A percentile compares a stretch with the other conserved stretches of the same genome.
Conservation (phyloP, 2,329 filamentous ascomycete genomes). For the Nigrograna mackinnonii region DNA sequence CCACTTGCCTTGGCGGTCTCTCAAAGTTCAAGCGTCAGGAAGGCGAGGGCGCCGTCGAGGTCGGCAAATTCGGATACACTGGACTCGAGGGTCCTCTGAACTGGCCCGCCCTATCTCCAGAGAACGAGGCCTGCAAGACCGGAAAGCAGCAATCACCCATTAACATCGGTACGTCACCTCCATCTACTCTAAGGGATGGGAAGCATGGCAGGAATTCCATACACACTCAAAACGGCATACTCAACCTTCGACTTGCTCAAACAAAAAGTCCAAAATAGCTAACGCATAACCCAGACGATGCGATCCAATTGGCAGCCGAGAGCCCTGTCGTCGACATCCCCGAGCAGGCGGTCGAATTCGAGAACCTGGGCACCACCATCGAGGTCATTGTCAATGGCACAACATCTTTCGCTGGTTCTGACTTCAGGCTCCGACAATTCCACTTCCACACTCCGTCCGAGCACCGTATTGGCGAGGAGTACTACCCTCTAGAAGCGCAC, state of each 20-base stretch:
- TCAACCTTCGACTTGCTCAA: no score
- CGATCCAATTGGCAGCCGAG: slow-evolving; percentile 31
- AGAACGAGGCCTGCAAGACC: slow-evolving; percentile 52
- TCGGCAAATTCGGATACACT: slow-evolving; percentile 47
- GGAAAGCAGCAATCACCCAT: slow-evolving; percentile 62
- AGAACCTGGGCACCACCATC: slow-evolving; percentile 63
- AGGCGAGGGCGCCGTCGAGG: slow-evolving; percentile 31
- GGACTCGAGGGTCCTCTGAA: slow-evolving; percentile 53
- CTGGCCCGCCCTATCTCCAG: slow-evolving; percentile 52
- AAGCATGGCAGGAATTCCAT: background rate
- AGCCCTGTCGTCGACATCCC: slow-evolving; percentile 44
- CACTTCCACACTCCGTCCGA: slow-evolving; percentile 66
- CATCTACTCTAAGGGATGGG: background rate
- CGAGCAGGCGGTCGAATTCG: slow-evolving; percentile 50
- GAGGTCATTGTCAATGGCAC: slow-evolving; percentile 59
- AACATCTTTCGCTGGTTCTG: slow-evolving; percentile 43
- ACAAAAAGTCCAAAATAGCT: slow-evolving; percentile 11
- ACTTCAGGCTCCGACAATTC: slow-evolving; percentile 57
- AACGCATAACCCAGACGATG: no score
- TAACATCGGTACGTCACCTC: slow-evolving; percentile 46
- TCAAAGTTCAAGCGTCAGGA: slow-evolving; percentile 36
- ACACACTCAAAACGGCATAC: background rate
- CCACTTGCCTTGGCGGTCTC: slow-evolving; percentile 49
- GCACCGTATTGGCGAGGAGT: slow-evolving; percentile 56
- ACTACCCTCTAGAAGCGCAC: slow-evolving; percentile 56